Evolutionary conservation across 345 rosid species (phyloP).

Genomic region (Populus euphratica): DNA sequence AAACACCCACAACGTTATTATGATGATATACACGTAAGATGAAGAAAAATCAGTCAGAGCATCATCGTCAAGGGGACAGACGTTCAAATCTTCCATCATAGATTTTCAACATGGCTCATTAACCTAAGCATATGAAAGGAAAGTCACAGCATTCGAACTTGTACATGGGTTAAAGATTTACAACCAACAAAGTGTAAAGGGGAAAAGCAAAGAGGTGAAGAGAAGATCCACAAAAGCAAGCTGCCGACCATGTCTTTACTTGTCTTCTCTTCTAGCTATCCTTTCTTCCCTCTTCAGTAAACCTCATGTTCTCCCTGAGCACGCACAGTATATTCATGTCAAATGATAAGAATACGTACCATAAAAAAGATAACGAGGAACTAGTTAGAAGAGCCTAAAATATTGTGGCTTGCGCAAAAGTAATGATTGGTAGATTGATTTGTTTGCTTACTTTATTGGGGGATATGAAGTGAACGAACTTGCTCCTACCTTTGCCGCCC

Average conservation of each 20-base stretch:
- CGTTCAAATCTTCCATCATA: neutral
- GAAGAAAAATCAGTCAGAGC: neutral
- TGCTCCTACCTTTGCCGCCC: slow-evolving; percentile 25
- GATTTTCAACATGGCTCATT: neutral
- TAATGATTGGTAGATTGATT: neutral
- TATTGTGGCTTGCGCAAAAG: neutral
- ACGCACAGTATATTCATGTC: neutral
- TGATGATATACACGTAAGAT: neutral
- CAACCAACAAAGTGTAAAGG: neutral
- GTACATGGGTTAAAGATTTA: neutral
- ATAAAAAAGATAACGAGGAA: neutral
- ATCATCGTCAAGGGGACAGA: neutral
- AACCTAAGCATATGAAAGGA: neutral
- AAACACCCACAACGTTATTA: neutral
- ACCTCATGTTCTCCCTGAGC: slow-evolving; percentile 37
- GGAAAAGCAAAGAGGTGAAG: neutral
- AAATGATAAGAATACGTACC: neutral
- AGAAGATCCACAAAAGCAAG: neutral
- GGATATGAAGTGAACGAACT: slow-evolving; percentile 22
- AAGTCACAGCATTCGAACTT: neutral
- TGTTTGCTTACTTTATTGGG: slow-evolving; percentile 24
- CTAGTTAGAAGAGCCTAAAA: neutral
- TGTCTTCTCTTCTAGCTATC: neutral
- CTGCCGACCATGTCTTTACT: neutral
- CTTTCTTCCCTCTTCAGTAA: slow-evolving; percentile 13